Evolutionary conservation across 139 green algal genomes (phyloP).

Genomic region (Bryopsis sp.): DNA sequence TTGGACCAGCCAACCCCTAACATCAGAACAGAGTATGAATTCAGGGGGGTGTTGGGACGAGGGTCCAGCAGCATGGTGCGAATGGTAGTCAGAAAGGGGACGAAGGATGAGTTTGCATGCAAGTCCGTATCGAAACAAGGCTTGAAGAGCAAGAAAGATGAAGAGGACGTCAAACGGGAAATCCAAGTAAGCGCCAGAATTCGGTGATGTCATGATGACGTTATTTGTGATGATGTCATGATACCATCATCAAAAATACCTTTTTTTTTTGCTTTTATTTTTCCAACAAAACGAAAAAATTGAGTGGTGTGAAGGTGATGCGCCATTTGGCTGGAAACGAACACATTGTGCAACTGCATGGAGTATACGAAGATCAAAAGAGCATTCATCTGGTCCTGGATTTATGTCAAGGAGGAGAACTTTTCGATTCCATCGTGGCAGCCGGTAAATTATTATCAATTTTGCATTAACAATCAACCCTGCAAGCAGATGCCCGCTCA

Average conservation of each 20-base stretch:
- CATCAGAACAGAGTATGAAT: neutral
- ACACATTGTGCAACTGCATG: conserved; percentile 44
- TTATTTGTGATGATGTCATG: no score
- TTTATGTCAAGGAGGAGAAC: conserved; percentile 82
- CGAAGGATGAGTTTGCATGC: conserved; percentile 39
- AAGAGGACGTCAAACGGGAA: conserved; percentile 30
- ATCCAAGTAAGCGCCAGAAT: conserved; percentile 20
- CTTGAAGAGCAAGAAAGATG: conserved; percentile 18
- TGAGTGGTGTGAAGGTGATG: conserved; percentile 22
- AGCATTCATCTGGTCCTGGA: conserved; percentile 80
- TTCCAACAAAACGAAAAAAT: no score
- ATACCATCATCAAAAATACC: no score
- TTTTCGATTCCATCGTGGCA: conserved; percentile 75
- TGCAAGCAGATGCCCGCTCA: no score
- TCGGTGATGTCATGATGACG: no score
- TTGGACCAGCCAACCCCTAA: conserved; percentile 1
- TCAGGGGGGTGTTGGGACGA: neutral
- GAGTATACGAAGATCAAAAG: conserved; percentile 65
- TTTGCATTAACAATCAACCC: no score
- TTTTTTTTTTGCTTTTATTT: neutral
- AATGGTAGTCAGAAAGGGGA: conserved; percentile 12
- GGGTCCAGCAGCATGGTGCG: conserved; percentile 13
- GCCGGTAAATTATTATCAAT: no score
- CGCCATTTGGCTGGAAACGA: conserved; percentile 29
- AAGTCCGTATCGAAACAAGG: conserved; percentile 64